Evolutionary conservation across 1,284 basidiomycete genomes (phyloP).

Genomic region (Xerocomus minutiporus): DNA sequence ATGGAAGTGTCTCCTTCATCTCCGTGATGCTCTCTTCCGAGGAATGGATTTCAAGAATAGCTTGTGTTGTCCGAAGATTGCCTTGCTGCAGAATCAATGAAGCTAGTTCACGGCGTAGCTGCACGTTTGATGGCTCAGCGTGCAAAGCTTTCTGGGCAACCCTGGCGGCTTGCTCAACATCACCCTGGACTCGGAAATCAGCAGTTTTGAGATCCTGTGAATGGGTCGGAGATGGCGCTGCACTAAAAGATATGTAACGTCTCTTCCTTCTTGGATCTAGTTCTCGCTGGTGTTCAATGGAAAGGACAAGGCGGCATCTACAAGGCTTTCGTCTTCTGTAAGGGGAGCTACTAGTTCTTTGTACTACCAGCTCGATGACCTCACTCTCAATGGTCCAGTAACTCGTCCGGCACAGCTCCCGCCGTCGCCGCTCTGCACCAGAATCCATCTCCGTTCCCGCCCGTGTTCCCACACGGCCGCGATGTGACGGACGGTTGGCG

Average conservation of each 20-base stretch:
- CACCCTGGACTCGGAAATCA: constrained; percentile 37
- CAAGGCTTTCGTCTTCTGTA: constrained; percentile 70
- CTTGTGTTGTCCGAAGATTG: constrained; percentile 39
- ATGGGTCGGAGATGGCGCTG: constrained; percentile 53
- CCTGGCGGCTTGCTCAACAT: constrained; percentile 46
- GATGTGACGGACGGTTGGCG: no score
- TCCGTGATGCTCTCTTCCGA: constrained; percentile 30
- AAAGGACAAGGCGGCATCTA: constrained; percentile 82
- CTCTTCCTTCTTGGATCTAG: constrained; percentile 53
- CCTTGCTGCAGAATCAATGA: constrained; percentile 48
- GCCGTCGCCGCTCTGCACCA: no score
- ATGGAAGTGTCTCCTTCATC: constrained; percentile 39
- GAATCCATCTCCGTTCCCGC: no score
- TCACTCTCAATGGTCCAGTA: no score
- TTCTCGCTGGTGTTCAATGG: constrained; percentile 54
- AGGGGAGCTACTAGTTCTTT: constrained; percentile 28
- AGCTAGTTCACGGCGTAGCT: constrained; percentile 51
- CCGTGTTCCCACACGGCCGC: no score
- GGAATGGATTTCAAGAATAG: constrained; percentile 34
- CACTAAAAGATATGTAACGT: constrained; percentile 64
- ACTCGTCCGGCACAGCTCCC: no score
- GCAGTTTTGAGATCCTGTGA: neutral
- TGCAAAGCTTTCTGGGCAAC: constrained; percentile 55
- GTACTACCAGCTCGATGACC: no score
- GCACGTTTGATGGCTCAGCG: constrained; percentile 49